Percentiles rank a stretch among this genome's conserved stretches.
Evolutionary conservation across 192 early-diverging fungal genomes (phyloP).

Genomic region (Funneliformis geosporum): DNA sequence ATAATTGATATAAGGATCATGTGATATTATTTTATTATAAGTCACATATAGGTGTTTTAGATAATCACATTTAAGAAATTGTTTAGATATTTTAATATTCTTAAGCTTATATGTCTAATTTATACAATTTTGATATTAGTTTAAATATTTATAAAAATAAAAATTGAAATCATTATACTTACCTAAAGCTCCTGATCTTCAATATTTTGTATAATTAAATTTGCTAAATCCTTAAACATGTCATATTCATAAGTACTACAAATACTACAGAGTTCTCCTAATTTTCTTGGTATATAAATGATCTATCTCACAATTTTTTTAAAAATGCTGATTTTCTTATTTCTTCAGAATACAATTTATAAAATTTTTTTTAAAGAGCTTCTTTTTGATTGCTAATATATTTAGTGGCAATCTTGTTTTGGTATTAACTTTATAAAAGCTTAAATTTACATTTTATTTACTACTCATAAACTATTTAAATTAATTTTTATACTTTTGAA

Average conservation of each 20-base stretch:
- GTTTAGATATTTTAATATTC: background rate
- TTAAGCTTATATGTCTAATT: constrained; percentile 4
- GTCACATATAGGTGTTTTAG: background rate
- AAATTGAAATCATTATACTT: background rate
- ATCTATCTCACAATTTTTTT: background rate
- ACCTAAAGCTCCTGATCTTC: background rate
- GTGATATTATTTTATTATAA: background rate
- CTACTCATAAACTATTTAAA: background rate
- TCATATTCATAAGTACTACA: constrained; percentile 8
- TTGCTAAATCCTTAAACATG: background rate
- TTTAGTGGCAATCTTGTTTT: background rate
- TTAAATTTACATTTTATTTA: background rate
- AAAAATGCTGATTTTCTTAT: background rate
- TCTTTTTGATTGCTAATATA: background rate
- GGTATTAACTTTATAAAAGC: background rate
- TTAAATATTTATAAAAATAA: background rate
- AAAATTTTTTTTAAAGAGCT: background rate
- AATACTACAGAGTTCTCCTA: background rate
- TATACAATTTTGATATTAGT: background rate
- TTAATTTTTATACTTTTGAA: background rate
- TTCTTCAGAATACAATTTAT: background rate
- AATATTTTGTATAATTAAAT: constrained; percentile 2
- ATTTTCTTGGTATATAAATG: background rate
- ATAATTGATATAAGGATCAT: background rate
- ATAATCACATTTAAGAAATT: constrained; percentile 6